A percentile compares a stretch with the other conserved stretches of the same genome.
These are phyloP conservation scores for Aspergillus fumigatiaffinis DNA, from an alignment of 2,329 filamentous ascomycete species.

Conservation along the genomic window DNA sequence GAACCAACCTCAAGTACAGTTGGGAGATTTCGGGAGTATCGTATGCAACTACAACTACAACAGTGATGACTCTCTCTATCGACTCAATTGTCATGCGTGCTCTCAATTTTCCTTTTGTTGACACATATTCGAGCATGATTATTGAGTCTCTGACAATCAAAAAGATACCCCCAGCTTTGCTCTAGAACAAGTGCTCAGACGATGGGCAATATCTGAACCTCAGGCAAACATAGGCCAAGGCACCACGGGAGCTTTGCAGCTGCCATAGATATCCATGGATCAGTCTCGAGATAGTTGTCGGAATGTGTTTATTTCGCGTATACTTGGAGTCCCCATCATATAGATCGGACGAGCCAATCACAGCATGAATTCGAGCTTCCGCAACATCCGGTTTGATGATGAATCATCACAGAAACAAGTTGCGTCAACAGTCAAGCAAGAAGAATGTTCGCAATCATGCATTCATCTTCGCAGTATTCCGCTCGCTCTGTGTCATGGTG, in stretches of 20 bases:
- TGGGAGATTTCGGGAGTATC: too few species aligned
- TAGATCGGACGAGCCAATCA: background rate
- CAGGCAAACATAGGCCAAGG: too few species aligned
- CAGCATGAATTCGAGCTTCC: slow-evolving; percentile 3
- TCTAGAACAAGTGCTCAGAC: too few species aligned
- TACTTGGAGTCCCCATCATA: background rate
- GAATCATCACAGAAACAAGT: background rate
- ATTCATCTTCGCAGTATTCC: background rate
- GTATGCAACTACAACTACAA: too few species aligned
- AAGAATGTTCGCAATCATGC: background rate
- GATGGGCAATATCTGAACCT: too few species aligned
- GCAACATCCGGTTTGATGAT: slow-evolving; percentile 13
- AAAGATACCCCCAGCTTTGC: too few species aligned
- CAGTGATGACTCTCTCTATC: too few species aligned
- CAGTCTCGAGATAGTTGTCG: background rate
- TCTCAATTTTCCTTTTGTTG: too few species aligned
- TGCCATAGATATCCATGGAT: background rate
- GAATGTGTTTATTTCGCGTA: background rate
- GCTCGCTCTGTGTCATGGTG: slow-evolving; percentile 10
- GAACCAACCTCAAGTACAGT: background rate
- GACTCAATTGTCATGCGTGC: too few species aligned
- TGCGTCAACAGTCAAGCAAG: background rate
- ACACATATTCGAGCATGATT: too few species aligned
- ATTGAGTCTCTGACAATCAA: too few species aligned
- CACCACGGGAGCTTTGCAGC: too few species aligned